Percentiles rank a stretch among this genome's conserved stretches.
Conservation (phyloP, 2,329 filamentous ascomycete genomes). For the Orbilia blumenaviensis region DNA sequence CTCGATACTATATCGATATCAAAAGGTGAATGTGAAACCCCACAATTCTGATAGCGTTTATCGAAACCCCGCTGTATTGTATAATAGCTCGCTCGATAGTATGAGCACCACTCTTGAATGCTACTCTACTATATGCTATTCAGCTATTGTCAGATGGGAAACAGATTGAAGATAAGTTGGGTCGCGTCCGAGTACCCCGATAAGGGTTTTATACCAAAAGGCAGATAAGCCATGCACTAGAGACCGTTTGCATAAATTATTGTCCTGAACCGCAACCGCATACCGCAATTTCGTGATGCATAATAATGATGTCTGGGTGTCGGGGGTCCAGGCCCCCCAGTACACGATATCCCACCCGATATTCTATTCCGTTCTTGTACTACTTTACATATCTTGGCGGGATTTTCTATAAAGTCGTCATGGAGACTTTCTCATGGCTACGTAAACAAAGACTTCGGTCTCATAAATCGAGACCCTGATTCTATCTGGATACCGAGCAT, state of each 20-base stretch:
- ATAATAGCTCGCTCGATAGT: background rate
- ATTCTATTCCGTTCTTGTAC: background rate
- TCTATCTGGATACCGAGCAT: background rate
- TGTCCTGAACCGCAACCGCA: background rate
- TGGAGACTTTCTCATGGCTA: background rate
- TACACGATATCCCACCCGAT: background rate
- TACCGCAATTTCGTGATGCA: background rate
- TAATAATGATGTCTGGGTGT: background rate
- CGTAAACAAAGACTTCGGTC: background rate
- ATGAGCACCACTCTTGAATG: background rate
- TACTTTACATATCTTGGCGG: background rate
- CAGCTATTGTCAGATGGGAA: background rate
- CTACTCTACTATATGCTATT: background rate
- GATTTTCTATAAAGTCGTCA: background rate
- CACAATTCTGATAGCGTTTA: background rate
- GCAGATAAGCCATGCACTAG: conserved; percentile 7
- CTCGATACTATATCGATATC: background rate
- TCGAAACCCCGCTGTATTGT: background rate
- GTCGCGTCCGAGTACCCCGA: background rate
- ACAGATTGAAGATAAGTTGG: background rate
- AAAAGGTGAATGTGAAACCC: background rate
- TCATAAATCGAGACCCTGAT: background rate
- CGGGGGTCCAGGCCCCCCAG: background rate
- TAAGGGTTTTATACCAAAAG: background rate
- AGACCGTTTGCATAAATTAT: background rate